These are phyloP conservation scores for Sporobolomyces phaffii DNA, from an alignment of 768 basidiomycete genomes.

Conservation along the genomic window DNA sequence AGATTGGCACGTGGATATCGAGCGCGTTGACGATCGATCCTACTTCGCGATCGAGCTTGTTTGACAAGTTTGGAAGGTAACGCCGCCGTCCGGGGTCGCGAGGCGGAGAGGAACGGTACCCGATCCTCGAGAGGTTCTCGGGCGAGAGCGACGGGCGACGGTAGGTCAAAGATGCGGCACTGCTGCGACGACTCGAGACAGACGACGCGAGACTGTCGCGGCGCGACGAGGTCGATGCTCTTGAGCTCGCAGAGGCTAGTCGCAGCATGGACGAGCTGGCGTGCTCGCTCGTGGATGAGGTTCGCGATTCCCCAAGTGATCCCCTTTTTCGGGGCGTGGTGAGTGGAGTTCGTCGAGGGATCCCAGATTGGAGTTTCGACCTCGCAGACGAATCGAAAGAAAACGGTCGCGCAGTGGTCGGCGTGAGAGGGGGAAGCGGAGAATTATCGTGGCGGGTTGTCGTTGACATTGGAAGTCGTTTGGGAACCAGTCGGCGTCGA, in stretches of 20 bases:
- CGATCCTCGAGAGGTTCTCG: conserved; percentile 43
- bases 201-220: conserved; percentile 24
- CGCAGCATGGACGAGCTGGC: not conserved
- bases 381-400: conserved; percentile 6
- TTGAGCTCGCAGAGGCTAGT: not conserved
- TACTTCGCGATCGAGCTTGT: conserved; percentile 84
- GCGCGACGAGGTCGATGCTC: conserved; percentile 5
- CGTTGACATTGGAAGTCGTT: not conserved
- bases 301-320: not conserved
- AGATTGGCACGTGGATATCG: conserved; percentile 47
- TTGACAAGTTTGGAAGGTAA: conserved; percentile 83
- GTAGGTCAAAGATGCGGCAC: not conserved
- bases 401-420: conserved; percentile 14
- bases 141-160: not conserved
- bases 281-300: not conserved
- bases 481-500: not conserved
- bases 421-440: not conserved
- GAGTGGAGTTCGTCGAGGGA: not conserved
- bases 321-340: not conserved
- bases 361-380: not conserved
- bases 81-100: conserved; percentile 52
- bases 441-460: not conserved
- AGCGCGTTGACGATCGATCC: conserved; percentile 86
- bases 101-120: not conserved
- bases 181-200: conserved; percentile 3